phyloP scores from a whole-genome alignment of 441 rosid genomes.

The Omphalea diandra region DNA sequence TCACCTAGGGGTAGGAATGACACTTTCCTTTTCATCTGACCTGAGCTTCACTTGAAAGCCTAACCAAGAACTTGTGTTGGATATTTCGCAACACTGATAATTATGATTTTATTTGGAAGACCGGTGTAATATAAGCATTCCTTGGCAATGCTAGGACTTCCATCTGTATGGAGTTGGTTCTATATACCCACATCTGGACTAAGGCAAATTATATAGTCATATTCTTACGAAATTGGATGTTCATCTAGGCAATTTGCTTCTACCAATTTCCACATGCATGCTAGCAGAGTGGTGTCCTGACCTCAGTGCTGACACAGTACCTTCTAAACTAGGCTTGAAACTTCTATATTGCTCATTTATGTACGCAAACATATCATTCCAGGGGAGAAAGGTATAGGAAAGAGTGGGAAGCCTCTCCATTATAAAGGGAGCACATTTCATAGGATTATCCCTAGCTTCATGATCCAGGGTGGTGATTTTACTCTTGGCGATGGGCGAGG shows the following conservation, averaged over 20 bases:
- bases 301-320: background rate
- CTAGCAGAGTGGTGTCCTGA: background rate
- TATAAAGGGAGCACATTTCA: constrained; percentile 82
- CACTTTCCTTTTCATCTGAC: background rate
- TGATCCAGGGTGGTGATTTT: constrained; percentile 95
- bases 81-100: background rate
- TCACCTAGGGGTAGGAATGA: background rate
- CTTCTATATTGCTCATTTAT: background rate
- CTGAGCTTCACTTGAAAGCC: background rate
- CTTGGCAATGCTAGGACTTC: background rate
- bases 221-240: background rate
- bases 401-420: constrained; percentile 82
- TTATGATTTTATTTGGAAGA: background rate
- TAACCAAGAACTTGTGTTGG: background rate
- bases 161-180: background rate
- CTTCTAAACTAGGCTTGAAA: background rate
- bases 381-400: constrained; percentile 89
- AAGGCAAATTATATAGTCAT: background rate
- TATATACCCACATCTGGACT: too few species aligned
- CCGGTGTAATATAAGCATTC: background rate
- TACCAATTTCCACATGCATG: background rate
- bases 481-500: constrained; percentile 87
- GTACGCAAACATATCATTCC: constrained; percentile 4
- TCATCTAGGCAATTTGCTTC: background rate
- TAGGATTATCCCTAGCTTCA: constrained; percentile 89